Percentiles rank a stretch among this genome's conserved stretches.
These are phyloP conservation scores for Pelagomonas calceolata DNA, from an alignment of 108 stramenopile species.

Conservation along the genomic window DNA sequence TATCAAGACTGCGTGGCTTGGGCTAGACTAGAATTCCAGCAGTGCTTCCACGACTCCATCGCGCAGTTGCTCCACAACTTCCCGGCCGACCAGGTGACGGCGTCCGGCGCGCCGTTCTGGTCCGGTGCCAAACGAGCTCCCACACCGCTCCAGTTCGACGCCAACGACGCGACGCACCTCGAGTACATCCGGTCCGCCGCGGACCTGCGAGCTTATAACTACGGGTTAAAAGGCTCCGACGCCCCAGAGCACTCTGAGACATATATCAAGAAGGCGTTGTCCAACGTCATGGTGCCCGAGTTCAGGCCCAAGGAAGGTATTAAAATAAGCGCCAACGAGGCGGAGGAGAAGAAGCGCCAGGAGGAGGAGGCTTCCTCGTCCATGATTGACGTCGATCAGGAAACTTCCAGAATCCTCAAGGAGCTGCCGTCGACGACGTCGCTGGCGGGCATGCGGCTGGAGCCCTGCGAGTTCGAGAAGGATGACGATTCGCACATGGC, in stretches of 20 bases:
- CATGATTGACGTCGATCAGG: constrained; percentile 47
- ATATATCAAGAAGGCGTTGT: constrained; percentile 59
- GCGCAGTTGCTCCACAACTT: constrained; percentile 89
- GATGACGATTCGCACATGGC: constrained; percentile 93
- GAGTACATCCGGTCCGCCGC: constrained; percentile 85
- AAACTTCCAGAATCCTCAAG: constrained; percentile 48
- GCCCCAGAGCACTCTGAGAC: constrained; percentile 19
- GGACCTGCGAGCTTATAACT: constrained; percentile 69
- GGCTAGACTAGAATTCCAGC: constrained; percentile 87
- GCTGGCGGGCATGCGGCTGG: constrained; percentile 73
- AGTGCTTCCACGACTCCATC: constrained; percentile 84
- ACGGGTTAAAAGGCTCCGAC: constrained; percentile 15
- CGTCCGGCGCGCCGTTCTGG: constrained; percentile 84
- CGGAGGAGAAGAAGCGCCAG: constrained; percentile 57
- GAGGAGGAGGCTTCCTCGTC: constrained; percentile 26
- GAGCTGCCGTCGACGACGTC: constrained; percentile 62
- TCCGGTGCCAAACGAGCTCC: constrained; percentile 90
- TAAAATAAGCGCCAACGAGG: constrained; percentile 92
- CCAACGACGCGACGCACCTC: constrained; percentile 67
- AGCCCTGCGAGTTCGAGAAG: constrained; percentile 91
- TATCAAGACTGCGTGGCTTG: constrained; percentile 88
- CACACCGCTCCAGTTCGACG: constrained; percentile 67
- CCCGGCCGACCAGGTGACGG: constrained; percentile 79
- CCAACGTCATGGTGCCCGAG: constrained; percentile 82
- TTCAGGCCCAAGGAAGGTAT: constrained; percentile 82